Conservation (phyloP, 176 grass and related monocot species). For the Oryza brachyantha region DNA sequence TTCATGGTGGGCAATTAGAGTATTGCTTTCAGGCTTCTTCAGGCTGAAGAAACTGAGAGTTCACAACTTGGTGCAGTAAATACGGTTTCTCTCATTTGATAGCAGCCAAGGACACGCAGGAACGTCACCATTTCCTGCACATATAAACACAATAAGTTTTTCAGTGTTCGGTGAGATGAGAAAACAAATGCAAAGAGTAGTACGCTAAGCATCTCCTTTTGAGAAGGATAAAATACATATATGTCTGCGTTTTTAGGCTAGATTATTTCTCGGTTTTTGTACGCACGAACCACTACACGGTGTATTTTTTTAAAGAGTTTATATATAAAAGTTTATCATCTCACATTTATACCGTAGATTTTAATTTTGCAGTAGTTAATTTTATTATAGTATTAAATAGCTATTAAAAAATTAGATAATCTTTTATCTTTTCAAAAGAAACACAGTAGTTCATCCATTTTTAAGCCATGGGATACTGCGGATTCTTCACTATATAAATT, state of each 20-base stretch:
- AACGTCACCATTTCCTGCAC: conserved; percentile 51
- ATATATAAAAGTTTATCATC: too few relatives aligned
- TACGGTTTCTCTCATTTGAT: conserved; percentile 35
- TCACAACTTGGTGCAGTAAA: conserved; percentile 1
- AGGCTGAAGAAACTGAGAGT: background rate
- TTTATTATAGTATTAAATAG: too few relatives aligned
- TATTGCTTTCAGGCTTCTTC: background rate
- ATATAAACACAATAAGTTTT: conserved; percentile 1
- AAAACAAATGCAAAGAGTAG: background rate
- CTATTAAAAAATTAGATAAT: too few relatives aligned
- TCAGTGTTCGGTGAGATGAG: background rate
- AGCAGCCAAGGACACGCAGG: conserved; percentile 52
- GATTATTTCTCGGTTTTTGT: too few relatives aligned
- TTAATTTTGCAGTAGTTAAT: too few relatives aligned
- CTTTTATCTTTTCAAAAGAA: too few relatives aligned
- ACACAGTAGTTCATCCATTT: conserved; percentile 18
- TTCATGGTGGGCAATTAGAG: background rate
- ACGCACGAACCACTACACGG: too few relatives aligned
- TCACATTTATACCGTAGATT: too few relatives aligned
- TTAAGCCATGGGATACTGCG: background rate
- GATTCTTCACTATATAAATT: background rate
- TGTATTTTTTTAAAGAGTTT: too few relatives aligned
- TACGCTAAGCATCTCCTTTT: background rate
- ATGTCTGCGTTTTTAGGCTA: too few relatives aligned
- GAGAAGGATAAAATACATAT: background rate